Evolutionary conservation across 1,284 basidiomycete genomes (phyloP).

Genomic region (Heterobasidion irregulare): DNA sequence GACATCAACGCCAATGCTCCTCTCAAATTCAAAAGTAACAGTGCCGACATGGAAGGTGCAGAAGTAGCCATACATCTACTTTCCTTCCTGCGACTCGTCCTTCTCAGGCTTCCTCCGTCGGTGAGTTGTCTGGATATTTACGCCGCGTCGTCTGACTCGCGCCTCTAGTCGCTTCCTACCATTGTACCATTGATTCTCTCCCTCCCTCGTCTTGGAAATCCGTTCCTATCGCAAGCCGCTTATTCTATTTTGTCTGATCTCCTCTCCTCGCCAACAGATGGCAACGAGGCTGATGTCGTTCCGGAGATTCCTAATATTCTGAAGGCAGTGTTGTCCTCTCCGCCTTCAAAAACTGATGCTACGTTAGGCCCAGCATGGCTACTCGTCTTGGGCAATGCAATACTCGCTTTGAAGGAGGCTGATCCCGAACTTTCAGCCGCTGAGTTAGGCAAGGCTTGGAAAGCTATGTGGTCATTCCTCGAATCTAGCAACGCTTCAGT

Average conservation of each 20-base stretch:
- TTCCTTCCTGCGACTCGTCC: slow-evolving; percentile 59
- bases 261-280: slow-evolving; percentile 49
- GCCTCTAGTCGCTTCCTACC: slow-evolving; percentile 54
- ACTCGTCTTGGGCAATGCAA: slow-evolving; percentile 58
- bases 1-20: slow-evolving; percentile 59
- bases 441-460: slow-evolving; percentile 68
- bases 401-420: slow-evolving; percentile 49
- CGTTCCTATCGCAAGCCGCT: slow-evolving; percentile 77
- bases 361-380: slow-evolving; percentile 68
- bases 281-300: slow-evolving; percentile 36
- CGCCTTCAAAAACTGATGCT: slow-evolving; percentile 59
- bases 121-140: slow-evolving; percentile 31
- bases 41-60: slow-evolving; percentile 50
- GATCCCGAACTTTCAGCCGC: slow-evolving; percentile 39
- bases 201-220: slow-evolving; percentile 76
- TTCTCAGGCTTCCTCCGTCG: slow-evolving; percentile 56
- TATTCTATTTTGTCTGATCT: slow-evolving; percentile 78
- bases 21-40: slow-evolving; percentile 55
- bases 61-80: slow-evolving; percentile 81
- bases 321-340: slow-evolving; percentile 64
- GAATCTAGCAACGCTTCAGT: slow-evolving; percentile 49
- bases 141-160: slow-evolving; percentile 13
- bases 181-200: slow-evolving; percentile 67
- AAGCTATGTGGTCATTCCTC: slow-evolving; percentile 66
- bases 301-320: slow-evolving; percentile 59